Base-by-base conservation (phyloP, 2,329 filamentous ascomycete species). In the Curvularia lunata region DNA sequence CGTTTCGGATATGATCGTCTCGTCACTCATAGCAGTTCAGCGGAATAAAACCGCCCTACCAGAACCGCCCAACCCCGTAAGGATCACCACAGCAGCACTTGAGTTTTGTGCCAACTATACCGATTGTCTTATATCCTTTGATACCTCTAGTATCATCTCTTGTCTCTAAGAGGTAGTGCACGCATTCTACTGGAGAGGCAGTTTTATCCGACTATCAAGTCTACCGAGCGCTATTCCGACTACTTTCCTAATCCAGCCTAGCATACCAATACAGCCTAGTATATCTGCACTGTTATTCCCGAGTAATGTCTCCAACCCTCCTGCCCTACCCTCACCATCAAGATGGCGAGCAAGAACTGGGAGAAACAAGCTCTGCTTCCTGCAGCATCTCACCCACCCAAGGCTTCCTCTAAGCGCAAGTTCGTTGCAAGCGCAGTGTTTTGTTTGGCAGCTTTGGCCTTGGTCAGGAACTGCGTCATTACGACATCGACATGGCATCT, bases 401-500 rank as follows among this genome's bases (percentile, higher is more conserved):
- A 37, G 19, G 5, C 28, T 21, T 51, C 30, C 21, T 50, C 32
- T 25, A 54, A 48, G 7, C 51, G 51, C 23, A 48, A 54, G 18
- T 54, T 58, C 41, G n/a, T 49, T 27, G 32, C 37, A n/a, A 49
- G 55, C 18, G 51, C 46, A 4, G 21, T 54, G 21, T 46, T 58
- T 34, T 49, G 55, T n/a, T 38, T 58, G 7, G 51, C 30, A 23
- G 23, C 34, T 46, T 34, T 54, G 25, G 55, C 40, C 8, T 47
- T 58, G 6, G 9, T 58, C 30, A 46, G 51, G 18, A 52, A 54
- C 37, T 41, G 48, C 51, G 21, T 63, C 48, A 50, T 50, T 60
- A 46, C 34, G 49, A 59, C 61, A 61, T 65, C 59, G 56, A 55
- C 34, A 63, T 64, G 63, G 65, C 41, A 61, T 18, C 57, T 61